A percentile compares a stretch with the other conserved stretches of the same genome.
Evolutionary conservation across 257 asterid species (phyloP).

Genomic region (Lycium barbarum): DNA sequence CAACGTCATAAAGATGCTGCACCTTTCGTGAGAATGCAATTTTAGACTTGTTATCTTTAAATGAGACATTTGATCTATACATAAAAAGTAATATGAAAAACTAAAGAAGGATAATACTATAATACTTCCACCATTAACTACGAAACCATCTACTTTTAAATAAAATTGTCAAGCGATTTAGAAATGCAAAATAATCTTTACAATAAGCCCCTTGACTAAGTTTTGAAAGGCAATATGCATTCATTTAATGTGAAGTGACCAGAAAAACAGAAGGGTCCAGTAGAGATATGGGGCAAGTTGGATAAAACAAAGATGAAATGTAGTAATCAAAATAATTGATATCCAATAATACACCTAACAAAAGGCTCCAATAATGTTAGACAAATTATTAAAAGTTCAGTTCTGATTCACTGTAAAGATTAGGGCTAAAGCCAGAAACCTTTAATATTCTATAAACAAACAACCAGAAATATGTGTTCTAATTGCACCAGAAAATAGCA

Average conservation of each 20-base stretch:
- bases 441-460: neutral
- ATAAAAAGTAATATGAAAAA: no score
- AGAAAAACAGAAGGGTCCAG: neutral
- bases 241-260: neutral
- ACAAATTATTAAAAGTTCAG: neutral
- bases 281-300: neutral
- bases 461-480: neutral
- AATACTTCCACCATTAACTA: neutral
- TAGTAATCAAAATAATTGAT: conserved; percentile 21
- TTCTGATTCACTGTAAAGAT: neutral
- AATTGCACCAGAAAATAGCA: neutral
- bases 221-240: neutral
- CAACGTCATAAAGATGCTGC: no score
- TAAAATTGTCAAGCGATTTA: neutral
- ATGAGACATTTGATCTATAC: no score
- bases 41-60: no score
- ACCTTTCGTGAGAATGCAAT: no score
- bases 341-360: conserved; percentile 8
- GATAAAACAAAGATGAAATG: conserved; percentile 3
- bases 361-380: conserved; percentile 6
- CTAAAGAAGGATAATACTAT: neutral
- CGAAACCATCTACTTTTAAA: neutral
- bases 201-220: neutral
- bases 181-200: neutral
- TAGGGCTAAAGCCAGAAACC: neutral